These are phyloP conservation scores for Zasmidium citrigriseum DNA, from an alignment of 2,329 filamentous ascomycete species.

Conservation along the genomic window DNA sequence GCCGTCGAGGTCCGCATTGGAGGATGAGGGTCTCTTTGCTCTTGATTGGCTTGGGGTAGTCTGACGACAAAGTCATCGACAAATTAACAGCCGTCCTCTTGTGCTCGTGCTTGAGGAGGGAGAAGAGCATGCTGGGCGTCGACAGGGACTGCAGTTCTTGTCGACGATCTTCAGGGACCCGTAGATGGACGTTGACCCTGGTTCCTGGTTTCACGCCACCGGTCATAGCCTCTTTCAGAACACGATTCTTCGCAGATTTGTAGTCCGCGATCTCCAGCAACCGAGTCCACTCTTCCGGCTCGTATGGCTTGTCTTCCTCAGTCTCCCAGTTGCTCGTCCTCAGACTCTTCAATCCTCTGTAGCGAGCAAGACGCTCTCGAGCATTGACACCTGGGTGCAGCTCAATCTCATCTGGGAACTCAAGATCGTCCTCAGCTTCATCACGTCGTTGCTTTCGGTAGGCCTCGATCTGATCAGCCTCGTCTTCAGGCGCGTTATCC, in stretches of 20 bases:
- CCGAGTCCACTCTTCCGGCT: slow-evolving; percentile 87
- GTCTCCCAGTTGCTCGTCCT: slow-evolving; percentile 86
- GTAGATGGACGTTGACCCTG: slow-evolving; percentile 76
- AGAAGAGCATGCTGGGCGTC: slow-evolving; percentile 74
- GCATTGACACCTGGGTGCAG: slow-evolving; percentile 84
- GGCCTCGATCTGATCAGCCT: slow-evolving; percentile 76
- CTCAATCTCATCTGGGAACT: slow-evolving; percentile 98
- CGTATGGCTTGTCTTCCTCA: slow-evolving; percentile 79
- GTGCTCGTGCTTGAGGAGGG: slow-evolving; percentile 88
- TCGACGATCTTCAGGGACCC: slow-evolving; percentile 46
- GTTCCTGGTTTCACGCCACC: slow-evolving; percentile 84
- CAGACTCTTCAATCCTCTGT: slow-evolving; percentile 88
- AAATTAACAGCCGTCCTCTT: slow-evolving; percentile 90
- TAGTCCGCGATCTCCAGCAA: slow-evolving; percentile 89
- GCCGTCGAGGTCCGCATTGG: slow-evolving; percentile 84
- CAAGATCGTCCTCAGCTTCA: slow-evolving; percentile 84
- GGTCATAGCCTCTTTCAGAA: slow-evolving; percentile 79
- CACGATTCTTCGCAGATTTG: slow-evolving; percentile 74
- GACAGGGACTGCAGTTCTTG: slow-evolving; percentile 56
- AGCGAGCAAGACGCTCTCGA: slow-evolving; percentile 79
- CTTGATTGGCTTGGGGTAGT: slow-evolving; percentile 74
- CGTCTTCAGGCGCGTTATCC: slow-evolving; percentile 76
- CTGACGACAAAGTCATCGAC: slow-evolving; percentile 80
- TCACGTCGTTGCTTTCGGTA: slow-evolving; percentile 77
- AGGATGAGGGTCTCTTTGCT: slow-evolving; percentile 90